phyloP scores from a whole-genome alignment of 2,329 filamentous ascomycete genomes.

The Fusarium veterinarium region DNA sequence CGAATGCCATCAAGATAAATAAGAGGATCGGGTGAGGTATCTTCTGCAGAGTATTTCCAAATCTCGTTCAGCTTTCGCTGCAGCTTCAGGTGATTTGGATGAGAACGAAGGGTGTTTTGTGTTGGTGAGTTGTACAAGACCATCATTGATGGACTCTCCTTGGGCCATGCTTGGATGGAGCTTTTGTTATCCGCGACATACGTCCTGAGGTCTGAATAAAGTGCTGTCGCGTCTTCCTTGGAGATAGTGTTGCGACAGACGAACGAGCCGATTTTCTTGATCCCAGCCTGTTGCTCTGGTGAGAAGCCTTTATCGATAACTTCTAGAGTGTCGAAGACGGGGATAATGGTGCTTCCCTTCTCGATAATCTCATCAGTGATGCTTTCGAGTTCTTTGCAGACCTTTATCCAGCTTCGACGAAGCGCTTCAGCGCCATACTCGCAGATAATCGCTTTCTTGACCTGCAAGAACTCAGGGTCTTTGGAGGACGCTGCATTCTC shows the following conservation, averaged over 20 bases:
- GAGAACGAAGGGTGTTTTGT: neutral
- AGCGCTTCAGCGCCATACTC: neutral
- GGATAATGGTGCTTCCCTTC: neutral
- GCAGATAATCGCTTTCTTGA: neutral
- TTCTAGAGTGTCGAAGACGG: neutral
- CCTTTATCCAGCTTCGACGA: neutral
- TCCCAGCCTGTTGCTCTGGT: neutral
- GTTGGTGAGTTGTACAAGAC: neutral
- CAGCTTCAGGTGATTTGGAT: neutral
- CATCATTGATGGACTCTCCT: conserved; percentile 11
- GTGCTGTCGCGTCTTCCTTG: neutral
- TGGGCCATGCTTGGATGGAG: conserved; percentile 5
- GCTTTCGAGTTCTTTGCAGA: neutral
- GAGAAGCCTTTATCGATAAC: neutral
- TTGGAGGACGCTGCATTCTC: neutral
- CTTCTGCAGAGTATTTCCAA: neutral
- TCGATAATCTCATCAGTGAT: conserved; percentile 2
- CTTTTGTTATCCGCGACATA: conserved; percentile 3
- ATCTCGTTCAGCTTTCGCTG: neutral
- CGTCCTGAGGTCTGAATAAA: neutral
- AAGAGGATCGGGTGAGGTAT: neutral
- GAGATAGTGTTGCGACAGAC: neutral
- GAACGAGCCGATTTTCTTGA: neutral
- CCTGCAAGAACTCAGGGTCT: neutral
- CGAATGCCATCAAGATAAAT: neutral